Evolutionary conservation across 2,329 filamentous ascomycete species (phyloP), one percentile per base, ranked within the genome.

Genomic region (Lomentospora prolificans): DNA sequence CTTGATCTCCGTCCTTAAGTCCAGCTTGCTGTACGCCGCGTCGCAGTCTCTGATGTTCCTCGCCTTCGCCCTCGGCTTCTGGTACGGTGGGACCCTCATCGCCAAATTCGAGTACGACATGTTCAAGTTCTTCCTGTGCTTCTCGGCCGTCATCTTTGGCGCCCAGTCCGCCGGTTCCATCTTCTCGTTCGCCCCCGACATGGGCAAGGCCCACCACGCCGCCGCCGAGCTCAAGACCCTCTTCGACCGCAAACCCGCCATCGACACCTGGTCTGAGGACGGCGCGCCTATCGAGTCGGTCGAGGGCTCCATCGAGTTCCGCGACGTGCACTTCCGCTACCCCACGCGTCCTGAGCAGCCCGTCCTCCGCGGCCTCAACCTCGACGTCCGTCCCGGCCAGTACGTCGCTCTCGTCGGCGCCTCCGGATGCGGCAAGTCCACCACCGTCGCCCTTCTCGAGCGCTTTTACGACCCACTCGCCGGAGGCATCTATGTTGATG

Each of bases 51-150:
- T 95, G 57, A 82, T 89, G 58, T 95, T 95, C 72, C 76, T 90
- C 50, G 89, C 86, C 61, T 85, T 94, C 58, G 90, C 90, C 0
- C 81, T 96, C 3, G 90, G 87, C 2, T 96, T 96, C 75, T 96
- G 89, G 89, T 96, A 94, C 64, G 90, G 90, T 58, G 89, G 89
- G 27, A 87, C 78, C 0, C 74, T 94, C 30, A 86, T 96, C 55
- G 84, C 79, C 22, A 78, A 79, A 57, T 65, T 71, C 51, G 87
- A 95, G 66, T 92, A 94, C 68, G 69, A 71, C 61, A 78, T 90
- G 64, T 92, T 92, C 69, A 86, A 91, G 62, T 97, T 97, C 78
- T 97, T 96, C 72, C 77, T 96, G 50, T 90, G 89, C 64, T 96
- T 96, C 72, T 84, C 86, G 58, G 80, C 90, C 50, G 81, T 97